Conservation (phyloP, 352 stramenopile genomes). For the Phytophthora cryptogea region DNA sequence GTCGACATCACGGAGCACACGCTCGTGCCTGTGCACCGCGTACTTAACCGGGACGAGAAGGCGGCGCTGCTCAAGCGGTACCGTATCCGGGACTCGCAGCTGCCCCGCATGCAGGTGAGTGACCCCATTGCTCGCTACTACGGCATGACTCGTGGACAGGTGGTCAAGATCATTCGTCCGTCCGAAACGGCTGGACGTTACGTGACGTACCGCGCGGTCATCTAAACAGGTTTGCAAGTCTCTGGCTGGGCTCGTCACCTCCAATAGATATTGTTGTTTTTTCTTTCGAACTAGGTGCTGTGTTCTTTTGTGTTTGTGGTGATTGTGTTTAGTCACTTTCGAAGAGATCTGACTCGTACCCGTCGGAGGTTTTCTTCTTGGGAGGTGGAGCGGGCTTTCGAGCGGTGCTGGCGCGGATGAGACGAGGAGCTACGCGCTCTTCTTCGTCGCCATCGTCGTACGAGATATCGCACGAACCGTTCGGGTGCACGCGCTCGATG, state of each 20-base stretch:
- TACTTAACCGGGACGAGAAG: slow-evolving; percentile 97
- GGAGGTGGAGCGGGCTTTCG: not conserved
- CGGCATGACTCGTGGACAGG: slow-evolving; percentile 95
- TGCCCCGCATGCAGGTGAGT: slow-evolving; percentile 98
- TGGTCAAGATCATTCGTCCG: slow-evolving; percentile 99
- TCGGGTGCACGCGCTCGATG: slow-evolving; percentile 54
- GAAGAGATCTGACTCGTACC: slow-evolving; percentile 66
- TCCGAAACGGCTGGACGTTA: slow-evolving; percentile 99
- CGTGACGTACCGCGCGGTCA: slow-evolving; percentile 99
- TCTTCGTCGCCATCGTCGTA: slow-evolving; percentile 83
- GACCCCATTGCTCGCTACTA: slow-evolving; percentile 99
- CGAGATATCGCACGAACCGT: slow-evolving; percentile 60
- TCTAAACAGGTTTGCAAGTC: too few species aligned
- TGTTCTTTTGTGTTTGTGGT: slow-evolving; percentile 1
- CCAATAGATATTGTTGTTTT: slow-evolving; percentile 18
- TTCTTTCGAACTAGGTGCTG: slow-evolving; percentile 2
- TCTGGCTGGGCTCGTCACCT: too few species aligned
- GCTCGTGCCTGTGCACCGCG: slow-evolving; percentile 98
- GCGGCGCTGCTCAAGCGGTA: slow-evolving; percentile 98
- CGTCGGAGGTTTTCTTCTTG: slow-evolving; percentile 20
- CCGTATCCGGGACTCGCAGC: slow-evolving; percentile 98
- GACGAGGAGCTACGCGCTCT: slow-evolving; percentile 42
- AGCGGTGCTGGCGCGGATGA: slow-evolving; percentile 41
- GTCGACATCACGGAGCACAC: slow-evolving; percentile 99
- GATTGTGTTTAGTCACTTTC: slow-evolving; percentile 48